These are phyloP conservation scores for Pilasporangium apinafurcum DNA, from an alignment of 352 stramenopile species.

Conservation along the genomic window DNA sequence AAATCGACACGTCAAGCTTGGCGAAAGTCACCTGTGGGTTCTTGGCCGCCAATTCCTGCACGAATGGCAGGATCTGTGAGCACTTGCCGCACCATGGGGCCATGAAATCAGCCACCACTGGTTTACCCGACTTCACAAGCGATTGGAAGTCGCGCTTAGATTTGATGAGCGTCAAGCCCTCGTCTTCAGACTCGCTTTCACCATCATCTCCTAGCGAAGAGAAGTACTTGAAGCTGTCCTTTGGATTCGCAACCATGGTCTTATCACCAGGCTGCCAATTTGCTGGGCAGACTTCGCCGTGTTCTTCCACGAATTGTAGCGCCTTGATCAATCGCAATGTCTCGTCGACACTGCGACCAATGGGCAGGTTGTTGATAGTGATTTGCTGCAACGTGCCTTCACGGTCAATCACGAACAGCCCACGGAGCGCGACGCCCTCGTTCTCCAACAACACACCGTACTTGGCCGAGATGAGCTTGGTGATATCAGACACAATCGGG, in stretches of 20 bases:
- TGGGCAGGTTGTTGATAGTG: conserved; percentile 90
- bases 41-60: conserved; percentile 58
- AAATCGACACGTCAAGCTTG: conserved; percentile 68
- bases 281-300: conserved; percentile 90
- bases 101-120: conserved; percentile 76
- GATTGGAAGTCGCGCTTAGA: conserved; percentile 54
- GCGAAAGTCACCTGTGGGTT: conserved; percentile 70
- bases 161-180: conserved; percentile 43
- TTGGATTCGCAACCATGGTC: conserved; percentile 86
- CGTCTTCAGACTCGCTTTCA: conserved; percentile 22
- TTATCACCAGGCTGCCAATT: conserved; percentile 91
- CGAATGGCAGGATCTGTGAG: conserved; percentile 72
- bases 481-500: conserved; percentile 91
- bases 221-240: conserved; percentile 81
- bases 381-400: conserved; percentile 84
- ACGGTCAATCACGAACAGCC: conserved; percentile 92
- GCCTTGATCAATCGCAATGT: conserved; percentile 89
- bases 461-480: conserved; percentile 88
- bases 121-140: conserved; percentile 61
- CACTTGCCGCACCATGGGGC: conserved; percentile 87
- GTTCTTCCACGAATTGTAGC: conserved; percentile 90
- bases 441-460: conserved; percentile 89
- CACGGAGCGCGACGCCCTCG: conserved; percentile 80
- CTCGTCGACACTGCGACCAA: conserved; percentile 91
- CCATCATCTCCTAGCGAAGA: conserved; percentile 48